phyloP scores from a whole-genome alignment of 2,329 filamentous ascomycete species.

The Bipolaris oryzae region DNA sequence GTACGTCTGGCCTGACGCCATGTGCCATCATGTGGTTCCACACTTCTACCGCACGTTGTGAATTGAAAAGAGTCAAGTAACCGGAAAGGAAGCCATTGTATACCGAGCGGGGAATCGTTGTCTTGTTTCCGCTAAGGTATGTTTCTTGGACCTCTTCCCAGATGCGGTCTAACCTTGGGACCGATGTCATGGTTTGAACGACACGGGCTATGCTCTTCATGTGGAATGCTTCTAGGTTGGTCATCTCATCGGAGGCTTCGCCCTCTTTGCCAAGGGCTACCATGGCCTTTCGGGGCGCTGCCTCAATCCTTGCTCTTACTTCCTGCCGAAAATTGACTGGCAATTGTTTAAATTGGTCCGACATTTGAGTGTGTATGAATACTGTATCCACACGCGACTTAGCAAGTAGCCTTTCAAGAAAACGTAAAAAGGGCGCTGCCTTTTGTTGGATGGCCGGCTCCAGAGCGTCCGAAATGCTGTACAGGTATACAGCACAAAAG shows the following conservation, averaged over 20 bases:
- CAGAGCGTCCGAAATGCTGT: conserved; percentile 34
- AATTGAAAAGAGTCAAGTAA: conserved; percentile 53
- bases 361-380: conserved; percentile 17
- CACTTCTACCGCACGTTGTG: conserved; percentile 56
- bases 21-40: conserved; percentile 63
- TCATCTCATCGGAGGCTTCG: conserved; percentile 9
- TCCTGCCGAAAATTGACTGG: conserved; percentile 22
- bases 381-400: conserved; percentile 24
- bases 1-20: conserved; percentile 64
- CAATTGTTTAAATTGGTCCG: conserved; percentile 18
- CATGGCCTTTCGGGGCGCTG: conserved; percentile 33
- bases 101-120: conserved; percentile 37
- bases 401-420: conserved; percentile 35
- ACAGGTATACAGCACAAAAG: conserved; percentile 42
- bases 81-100: conserved; percentile 56
- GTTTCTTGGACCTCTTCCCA: conserved; percentile 31
- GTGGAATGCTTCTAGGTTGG: conserved; percentile 33
- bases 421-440: conserved; percentile 34
- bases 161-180: conserved; percentile 22
- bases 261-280: conserved; percentile 16
- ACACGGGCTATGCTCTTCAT: conserved; percentile 35
- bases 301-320: conserved; percentile 27
- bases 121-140: conserved; percentile 23
- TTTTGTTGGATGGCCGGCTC: conserved; percentile 24
- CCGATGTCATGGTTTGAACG: conserved; percentile 23